phyloP scores from a whole-genome alignment of 345 rosid species.

The Linum lewisii region DNA sequence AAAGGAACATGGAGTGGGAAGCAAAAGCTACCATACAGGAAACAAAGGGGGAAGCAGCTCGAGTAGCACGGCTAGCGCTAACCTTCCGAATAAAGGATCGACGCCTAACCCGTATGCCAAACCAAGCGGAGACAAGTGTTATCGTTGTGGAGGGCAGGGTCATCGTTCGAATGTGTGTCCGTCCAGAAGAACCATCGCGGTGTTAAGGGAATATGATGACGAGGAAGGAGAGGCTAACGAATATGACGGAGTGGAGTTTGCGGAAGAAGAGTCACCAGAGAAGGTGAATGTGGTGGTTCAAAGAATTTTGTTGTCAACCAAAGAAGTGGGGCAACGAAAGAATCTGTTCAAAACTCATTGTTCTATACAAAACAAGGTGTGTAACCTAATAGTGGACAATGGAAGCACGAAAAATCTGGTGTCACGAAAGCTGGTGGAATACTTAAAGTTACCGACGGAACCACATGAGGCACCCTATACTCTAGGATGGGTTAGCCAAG shows the following conservation, averaged over 20 bases:
- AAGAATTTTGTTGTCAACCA: background rate
- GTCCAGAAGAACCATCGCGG: background rate
- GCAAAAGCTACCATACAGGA: no score
- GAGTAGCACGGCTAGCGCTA: no score
- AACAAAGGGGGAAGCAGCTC: no score
- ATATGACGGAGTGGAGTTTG: background rate
- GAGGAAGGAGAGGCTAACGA: background rate
- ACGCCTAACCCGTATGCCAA: background rate
- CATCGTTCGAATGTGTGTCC: background rate
- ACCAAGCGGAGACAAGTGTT: background rate
- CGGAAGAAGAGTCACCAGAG: background rate
- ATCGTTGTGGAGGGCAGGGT: background rate
- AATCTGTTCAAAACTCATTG: background rate
- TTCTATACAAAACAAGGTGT: background rate
- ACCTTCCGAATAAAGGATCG: no score
- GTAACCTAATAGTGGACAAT: no score
- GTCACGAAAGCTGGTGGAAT: no score
- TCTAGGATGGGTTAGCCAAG: no score
- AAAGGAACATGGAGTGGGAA: no score
- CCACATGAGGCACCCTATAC: no score
- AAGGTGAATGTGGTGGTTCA: background rate
- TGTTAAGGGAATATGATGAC: background rate
- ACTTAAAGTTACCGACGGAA: no score
- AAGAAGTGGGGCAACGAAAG: background rate
- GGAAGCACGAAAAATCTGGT: no score